Conservation (phyloP, 1,139 yeast species). For the Hemisphaericaspora xylanilytica region DNA sequence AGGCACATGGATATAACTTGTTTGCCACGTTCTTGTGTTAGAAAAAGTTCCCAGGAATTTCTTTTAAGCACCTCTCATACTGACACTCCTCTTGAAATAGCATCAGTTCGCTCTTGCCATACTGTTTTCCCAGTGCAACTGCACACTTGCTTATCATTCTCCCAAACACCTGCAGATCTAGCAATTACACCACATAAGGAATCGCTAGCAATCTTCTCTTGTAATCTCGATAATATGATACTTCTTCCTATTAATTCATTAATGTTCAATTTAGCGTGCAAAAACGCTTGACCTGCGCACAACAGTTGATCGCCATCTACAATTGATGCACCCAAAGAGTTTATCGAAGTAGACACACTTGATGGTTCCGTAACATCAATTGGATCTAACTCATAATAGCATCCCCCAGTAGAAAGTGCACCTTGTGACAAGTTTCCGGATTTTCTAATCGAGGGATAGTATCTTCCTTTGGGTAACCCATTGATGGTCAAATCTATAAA, state of each 20-base stretch:
- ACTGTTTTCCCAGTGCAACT: constrained; percentile 93
- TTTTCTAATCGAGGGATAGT: constrained; percentile 65
- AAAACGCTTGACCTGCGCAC: constrained; percentile 62
- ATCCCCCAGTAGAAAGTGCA: constrained; percentile 63
- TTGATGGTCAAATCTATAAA: constrained; percentile 77
- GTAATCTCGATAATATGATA: constrained; percentile 54
- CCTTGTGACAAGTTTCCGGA: constrained; percentile 80
- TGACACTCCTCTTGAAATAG: constrained; percentile 52
- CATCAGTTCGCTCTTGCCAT: constrained; percentile 91
- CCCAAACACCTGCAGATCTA: constrained; percentile 97
- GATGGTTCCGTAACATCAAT: constrained; percentile 44
- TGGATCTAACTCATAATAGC: constrained; percentile 47
- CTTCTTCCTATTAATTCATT: constrained; percentile 78
- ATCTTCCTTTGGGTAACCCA: constrained; percentile 63
- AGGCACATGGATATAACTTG: too few relatives aligned
- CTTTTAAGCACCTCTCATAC: constrained; percentile 9
- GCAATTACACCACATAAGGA: constrained; percentile 86
- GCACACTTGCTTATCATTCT: constrained; percentile 88
- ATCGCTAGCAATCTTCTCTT: constrained; percentile 37
- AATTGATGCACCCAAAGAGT: constrained; percentile 38
- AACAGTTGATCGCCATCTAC: constrained; percentile 17
- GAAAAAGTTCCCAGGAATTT: too few relatives aligned
- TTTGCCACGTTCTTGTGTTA: too few relatives aligned
- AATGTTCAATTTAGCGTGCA: constrained; percentile 56
- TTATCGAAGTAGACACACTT: constrained; percentile 30